A percentile compares a stretch with the other conserved stretches of the same genome.
Evolutionary conservation across 2,329 filamentous ascomycete genomes (phyloP).

Genomic region (Rhinocladiella similis): DNA sequence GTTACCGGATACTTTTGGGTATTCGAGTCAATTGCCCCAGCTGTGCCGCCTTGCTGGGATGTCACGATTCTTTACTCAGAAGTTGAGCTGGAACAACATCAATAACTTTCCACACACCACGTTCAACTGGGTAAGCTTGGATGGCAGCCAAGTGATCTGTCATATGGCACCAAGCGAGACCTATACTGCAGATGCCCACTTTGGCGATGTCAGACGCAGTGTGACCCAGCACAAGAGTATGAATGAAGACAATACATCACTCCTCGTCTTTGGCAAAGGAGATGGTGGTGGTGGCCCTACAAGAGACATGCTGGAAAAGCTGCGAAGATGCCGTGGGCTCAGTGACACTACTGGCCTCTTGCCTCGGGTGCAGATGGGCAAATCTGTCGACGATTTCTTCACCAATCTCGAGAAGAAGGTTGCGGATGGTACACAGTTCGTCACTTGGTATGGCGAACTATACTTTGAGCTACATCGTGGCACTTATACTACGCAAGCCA

Average conservation of each 20-base stretch:
- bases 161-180: constrained; percentile 97
- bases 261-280: constrained; percentile 94
- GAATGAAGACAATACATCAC: constrained; percentile 85
- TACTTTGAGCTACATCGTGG: constrained; percentile 98
- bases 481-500: constrained; percentile 95
- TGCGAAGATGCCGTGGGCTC: constrained; percentile 86
- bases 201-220: constrained; percentile 89
- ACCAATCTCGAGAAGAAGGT: constrained; percentile 78
- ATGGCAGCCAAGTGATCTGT: constrained; percentile 94
- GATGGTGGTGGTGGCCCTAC: constrained; percentile 95
- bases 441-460: constrained; percentile 96
- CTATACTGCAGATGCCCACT: constrained; percentile 91
- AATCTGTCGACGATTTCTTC: constrained; percentile 93
- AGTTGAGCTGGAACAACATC: constrained; percentile 99
- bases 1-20: constrained; percentile 97
- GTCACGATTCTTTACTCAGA: constrained; percentile 95
- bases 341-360: constrained; percentile 82
- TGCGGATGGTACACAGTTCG: constrained; percentile 65
- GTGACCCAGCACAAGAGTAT: constrained; percentile 92
- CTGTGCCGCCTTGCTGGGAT: constrained; percentile 92
- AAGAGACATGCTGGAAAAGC: constrained; percentile 90
- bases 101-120: constrained; percentile 98
- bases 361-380: constrained; percentile 84
- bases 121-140: constrained; percentile 96
- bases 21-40: constrained; percentile 92